Evolutionary conservation across 768 basidiomycete species (phyloP).

Genomic region (Suillus variegatus): DNA sequence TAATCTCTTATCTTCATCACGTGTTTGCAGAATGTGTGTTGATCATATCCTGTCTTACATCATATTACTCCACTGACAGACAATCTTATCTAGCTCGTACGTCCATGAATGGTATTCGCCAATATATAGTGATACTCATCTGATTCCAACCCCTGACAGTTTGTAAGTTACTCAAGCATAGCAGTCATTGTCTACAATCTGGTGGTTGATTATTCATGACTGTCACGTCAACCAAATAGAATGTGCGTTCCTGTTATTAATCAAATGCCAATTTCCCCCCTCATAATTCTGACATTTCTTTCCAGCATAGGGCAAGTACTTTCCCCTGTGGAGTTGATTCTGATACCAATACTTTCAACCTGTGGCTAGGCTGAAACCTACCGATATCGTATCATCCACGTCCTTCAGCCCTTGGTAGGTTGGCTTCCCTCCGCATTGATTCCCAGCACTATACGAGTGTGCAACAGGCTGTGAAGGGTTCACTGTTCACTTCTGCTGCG

Average conservation of each 20-base stretch:
- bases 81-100: neutral
- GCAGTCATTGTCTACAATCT: neutral
- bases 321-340: neutral
- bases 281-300: neutral
- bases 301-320: neutral
- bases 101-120: neutral
- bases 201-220: neutral
- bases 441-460: neutral
- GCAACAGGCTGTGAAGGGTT: neutral
- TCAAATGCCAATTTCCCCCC: neutral
- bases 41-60: too few relatives aligned
- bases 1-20: too few relatives aligned
- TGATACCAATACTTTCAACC: neutral
- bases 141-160: neutral
- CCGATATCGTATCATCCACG: rapidly evolving
- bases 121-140: neutral
- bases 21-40: too few relatives aligned
- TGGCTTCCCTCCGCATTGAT: neutral
- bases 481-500: neutral
- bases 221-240: neutral
- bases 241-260: neutral
- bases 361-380: rapidly evolving
- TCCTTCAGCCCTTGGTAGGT: neutral
- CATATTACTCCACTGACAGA: neutral
- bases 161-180: neutral